These are phyloP conservation scores for Kodamaea lidongshanica DNA, from an alignment of 805 yeast species.

Conservation along the genomic window DNA sequence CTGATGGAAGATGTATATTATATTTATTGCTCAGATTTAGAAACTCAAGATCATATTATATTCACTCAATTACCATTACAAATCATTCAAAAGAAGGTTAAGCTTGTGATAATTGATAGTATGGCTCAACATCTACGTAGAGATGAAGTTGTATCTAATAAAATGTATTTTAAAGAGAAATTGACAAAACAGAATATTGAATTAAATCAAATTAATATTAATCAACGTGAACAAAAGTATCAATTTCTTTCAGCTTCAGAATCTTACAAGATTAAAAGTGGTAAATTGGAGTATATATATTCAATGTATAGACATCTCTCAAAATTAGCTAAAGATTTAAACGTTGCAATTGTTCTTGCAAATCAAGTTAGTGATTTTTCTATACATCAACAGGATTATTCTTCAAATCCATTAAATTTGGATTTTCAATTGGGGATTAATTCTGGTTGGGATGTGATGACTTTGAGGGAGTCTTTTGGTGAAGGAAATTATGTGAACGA, in stretches of 20 bases:
- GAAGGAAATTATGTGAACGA: no score
- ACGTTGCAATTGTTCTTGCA: conserved; percentile 18
- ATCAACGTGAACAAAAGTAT: conserved; percentile 14
- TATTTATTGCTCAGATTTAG: conserved; percentile 59
- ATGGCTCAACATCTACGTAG: conserved; percentile 75
- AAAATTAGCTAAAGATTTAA: conserved; percentile 12
- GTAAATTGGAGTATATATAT: conserved; percentile 15
- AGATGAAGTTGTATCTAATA: conserved; percentile 37
- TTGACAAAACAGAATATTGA: conserved; percentile 15
- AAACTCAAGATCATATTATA: conserved; percentile 66
- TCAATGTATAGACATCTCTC: conserved; percentile 16
- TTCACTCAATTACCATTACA: conserved; percentile 57
- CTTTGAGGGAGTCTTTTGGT: conserved; percentile 2
- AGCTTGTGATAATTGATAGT: conserved; percentile 69
- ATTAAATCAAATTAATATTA: conserved; percentile 12
- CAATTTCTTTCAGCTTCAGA: conserved; percentile 18
- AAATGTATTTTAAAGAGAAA: conserved; percentile 29
- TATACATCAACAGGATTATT: not conserved
- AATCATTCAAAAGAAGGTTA: conserved; percentile 31
- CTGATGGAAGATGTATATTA: conserved; percentile 40
- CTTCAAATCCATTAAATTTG: conserved; percentile 14
- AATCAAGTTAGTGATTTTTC: conserved; percentile 22
- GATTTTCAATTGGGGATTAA: conserved; percentile 16
- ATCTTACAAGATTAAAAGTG: conserved; percentile 18
- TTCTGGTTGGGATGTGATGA: conserved; percentile 18